Evolutionary conservation across 306 rosid genomes (phyloP).

Genomic region (Castanopsis chinensis): DNA sequence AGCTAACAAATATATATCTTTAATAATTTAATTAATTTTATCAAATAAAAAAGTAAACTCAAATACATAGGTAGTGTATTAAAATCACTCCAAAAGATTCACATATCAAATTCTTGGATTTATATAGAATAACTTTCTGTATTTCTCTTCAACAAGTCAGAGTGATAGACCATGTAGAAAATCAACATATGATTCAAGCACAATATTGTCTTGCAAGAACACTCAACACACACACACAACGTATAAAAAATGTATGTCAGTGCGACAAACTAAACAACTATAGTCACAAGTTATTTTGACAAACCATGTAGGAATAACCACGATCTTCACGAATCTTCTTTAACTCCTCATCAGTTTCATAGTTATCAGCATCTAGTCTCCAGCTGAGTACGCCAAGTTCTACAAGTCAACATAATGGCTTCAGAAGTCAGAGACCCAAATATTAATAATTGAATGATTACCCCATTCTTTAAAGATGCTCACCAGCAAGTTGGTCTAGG

Average conservation of each 20-base stretch:
- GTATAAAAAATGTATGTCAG: not conserved
- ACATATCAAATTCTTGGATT: no score
- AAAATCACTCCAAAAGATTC: no score
- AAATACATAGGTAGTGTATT: no score
- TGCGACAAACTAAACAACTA: not conserved
- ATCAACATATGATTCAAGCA: not conserved
- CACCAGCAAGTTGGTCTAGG: constrained; percentile 72
- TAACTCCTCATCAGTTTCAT: constrained; percentile 81
- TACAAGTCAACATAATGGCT: constrained; percentile 31
- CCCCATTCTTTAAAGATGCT: constrained; percentile 20
- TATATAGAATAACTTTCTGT: not conserved
- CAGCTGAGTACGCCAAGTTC: constrained; percentile 99
- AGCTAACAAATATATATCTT: not conserved
- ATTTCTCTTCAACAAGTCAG: not conserved
- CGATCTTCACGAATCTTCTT: constrained; percentile 91
- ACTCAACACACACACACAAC: not conserved
- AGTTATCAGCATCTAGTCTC: constrained; percentile 78
- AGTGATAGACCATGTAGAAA: not conserved
- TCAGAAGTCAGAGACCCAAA: not conserved
- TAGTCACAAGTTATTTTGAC: constrained; percentile 16
- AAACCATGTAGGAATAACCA: constrained; percentile 84
- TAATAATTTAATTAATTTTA: no score
- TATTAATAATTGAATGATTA: constrained; percentile 5
- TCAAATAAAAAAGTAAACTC: no score
- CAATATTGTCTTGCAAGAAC: not conserved